Base-by-base conservation (phyloP, 116 monocot genomes). In the Zostera marina region DNA sequence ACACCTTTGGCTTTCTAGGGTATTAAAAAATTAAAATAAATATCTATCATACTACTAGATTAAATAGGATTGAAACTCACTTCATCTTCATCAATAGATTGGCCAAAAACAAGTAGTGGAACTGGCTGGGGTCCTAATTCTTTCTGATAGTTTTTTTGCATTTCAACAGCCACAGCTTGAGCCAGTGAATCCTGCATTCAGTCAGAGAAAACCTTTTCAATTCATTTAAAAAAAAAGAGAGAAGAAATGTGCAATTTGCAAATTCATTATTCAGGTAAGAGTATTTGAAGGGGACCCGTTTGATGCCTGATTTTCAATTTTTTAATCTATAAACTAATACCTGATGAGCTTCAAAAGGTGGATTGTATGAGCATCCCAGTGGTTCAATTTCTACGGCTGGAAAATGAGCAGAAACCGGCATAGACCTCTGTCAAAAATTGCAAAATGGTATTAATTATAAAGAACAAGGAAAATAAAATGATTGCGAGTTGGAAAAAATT, bases 311-410 rank as follows among this genome's bases (percentile, higher is more conserved):
- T 19, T 51, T 51, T 2, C 19, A 51, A 5, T 19, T 65, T 39
- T 17, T 22, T 56, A n/a, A n/a, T 52, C 19, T 45, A 22, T 59
- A 11, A 52, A 57, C 41, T 52, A 8, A 63, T 66, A 83, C 92
- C 74, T 94, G 93, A 82, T 94, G n/a, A 66, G 84, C 88, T 73
- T 94, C 88, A 56, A 84, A 84, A 32, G 84, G 73, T 71, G 93
- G 93, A 75, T 94, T 94, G 55, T 81, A 88, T 54, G 88, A 94
- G 63, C 93, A 94, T 54, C 88, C 93, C 40, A 72, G 68, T 40
- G 81, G 77, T 23, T 88, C 88, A 40, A 88, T 77, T 88, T 93
- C 88, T 49, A 93, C 88, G 56, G 93, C 88, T 32, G 93, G 93
- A 73, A 93, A 88, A 45, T 58, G 24, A 41, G 81, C 69, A 39